These are phyloP conservation scores for Rostrohypoxylon terebratum DNA, from an alignment of 495 filamentous ascomycete species.

Conservation along the genomic window DNA sequence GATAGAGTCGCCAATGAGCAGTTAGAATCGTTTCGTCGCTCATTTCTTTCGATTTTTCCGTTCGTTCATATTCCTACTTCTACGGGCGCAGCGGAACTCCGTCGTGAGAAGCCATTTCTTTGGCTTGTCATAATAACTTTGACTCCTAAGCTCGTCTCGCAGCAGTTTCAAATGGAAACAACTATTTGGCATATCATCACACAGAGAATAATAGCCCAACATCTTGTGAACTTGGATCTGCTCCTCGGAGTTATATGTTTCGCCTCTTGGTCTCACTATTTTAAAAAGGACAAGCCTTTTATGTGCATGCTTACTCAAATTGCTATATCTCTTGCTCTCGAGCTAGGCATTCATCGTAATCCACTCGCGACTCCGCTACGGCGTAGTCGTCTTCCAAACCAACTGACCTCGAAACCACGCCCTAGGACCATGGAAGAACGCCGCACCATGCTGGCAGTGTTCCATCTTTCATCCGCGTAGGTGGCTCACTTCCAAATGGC, in stretches of 20 bases:
- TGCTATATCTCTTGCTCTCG: constrained; percentile 36
- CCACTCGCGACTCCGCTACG: constrained; percentile 15
- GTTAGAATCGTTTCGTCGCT: constrained; percentile 38
- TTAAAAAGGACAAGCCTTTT: constrained; percentile 42
- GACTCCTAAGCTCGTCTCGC: constrained; percentile 24
- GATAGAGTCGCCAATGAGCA: constrained; percentile 35
- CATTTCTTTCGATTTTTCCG: constrained; percentile 42
- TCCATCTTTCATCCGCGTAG: constrained; percentile 59
- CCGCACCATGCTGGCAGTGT: constrained; percentile 37
- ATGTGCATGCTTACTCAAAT: constrained; percentile 42
- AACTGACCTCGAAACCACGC: constrained; percentile 6
- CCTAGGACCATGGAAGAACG: constrained; percentile 41
- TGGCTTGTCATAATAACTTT: constrained; percentile 47
- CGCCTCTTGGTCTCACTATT: constrained; percentile 40
- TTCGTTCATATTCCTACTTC: constrained; percentile 39
- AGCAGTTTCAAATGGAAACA: constrained; percentile 33
- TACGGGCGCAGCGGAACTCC: constrained; percentile 43
- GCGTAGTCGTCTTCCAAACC: constrained; percentile 20
- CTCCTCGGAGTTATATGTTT: constrained; percentile 41
- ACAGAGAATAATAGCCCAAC: constrained; percentile 36
- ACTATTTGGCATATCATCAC: constrained; percentile 41
- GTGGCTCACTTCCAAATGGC: neutral
- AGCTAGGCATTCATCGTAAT: constrained; percentile 38
- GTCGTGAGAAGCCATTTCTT: constrained; percentile 43
- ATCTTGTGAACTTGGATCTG: constrained; percentile 35